These are phyloP conservation scores for Gigaspora rosea DNA, from an alignment of 192 early-diverging fungal species.

Conservation along the genomic window DNA sequence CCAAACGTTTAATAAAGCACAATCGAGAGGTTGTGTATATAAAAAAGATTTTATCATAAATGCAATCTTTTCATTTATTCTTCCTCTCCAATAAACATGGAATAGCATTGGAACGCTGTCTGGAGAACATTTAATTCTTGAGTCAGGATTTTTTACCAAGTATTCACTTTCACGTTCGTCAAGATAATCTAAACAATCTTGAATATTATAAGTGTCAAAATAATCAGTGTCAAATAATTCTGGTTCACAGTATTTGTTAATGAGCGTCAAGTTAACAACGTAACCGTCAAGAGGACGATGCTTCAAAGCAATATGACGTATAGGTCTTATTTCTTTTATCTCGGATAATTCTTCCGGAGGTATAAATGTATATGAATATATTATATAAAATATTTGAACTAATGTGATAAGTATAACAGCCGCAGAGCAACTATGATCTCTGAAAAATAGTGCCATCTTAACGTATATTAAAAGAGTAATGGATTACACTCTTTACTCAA, in stretches of 20 bases:
- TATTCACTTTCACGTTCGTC: background rate
- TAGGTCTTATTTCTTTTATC: no score
- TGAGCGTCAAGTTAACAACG: background rate
- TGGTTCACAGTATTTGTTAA: no score
- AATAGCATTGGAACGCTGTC: constrained; percentile 34
- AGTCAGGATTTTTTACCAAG: background rate
- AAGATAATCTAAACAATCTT: constrained; percentile 14
- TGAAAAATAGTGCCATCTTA: no score
- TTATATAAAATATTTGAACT: no score
- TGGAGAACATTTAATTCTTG: background rate
- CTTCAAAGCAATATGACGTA: no score
- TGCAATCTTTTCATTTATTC: constrained; percentile 40
- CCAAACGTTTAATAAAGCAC: constrained; percentile 37
- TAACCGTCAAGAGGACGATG: background rate
- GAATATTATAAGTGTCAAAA: background rate
- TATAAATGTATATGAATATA: no score
- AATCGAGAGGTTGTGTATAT: constrained; percentile 40
- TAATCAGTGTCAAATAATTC: no score
- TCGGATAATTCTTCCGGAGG: no score
- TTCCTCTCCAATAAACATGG: constrained; percentile 43
- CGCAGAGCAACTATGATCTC: no score
- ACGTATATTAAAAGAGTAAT: no score
- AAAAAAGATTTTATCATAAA: constrained; percentile 36
- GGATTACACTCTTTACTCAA: no score
- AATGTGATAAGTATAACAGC: no score